Base-by-base conservation (phyloP, 2,329 filamentous ascomycete genomes). In the Lachnellula subtilissima region DNA sequence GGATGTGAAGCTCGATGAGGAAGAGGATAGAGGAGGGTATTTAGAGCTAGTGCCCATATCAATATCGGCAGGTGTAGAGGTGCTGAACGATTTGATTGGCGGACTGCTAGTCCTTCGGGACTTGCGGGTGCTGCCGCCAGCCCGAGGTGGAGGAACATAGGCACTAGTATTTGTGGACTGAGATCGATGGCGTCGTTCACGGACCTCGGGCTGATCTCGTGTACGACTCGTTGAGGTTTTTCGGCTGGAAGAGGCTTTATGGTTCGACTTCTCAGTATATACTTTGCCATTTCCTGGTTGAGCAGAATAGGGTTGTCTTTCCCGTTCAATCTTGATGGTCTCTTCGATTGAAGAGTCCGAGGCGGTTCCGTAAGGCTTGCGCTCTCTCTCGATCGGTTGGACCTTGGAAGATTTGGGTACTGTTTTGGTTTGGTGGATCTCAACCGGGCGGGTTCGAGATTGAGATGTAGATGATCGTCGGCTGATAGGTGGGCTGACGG, bases 261-360 rank as follows among this genome's bases (percentile, higher is more conserved):
- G 42, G 42, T 61, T 66, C 19, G 50, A 42, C 40, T 64, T 61
- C 11, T 76, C 75, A 15, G 78, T 75, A 57, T 84, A 80, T 3
- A 75, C 68, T 67, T 84, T 87, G 7, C 83, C 84, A 25, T 72
- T 74, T 9, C 83, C 83, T 15, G 83, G 82, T 23, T 80, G 78
- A 1, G 79, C 80, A 25, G 72, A 74, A 64, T 88, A 88, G 0
- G 85, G 85, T 58, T 87, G 82, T 39, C 85, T 75, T 64, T 87
- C 81, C 5, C 85, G 80, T 65, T 88, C 85, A 48, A 87, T 80
- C 1, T 81, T 81, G 1, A 78, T 73, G 0, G 74, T 59, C 28
- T 74, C 73, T n/a, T 76, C 71, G 19, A 71, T 74, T 17, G 72
- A 70, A 14, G 75, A 67, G 5, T 69, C 66, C 11, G 65, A 67